Conservation (phyloP, 2,329 filamentous ascomycete genomes). For the Delphinella strobiligena region DNA sequence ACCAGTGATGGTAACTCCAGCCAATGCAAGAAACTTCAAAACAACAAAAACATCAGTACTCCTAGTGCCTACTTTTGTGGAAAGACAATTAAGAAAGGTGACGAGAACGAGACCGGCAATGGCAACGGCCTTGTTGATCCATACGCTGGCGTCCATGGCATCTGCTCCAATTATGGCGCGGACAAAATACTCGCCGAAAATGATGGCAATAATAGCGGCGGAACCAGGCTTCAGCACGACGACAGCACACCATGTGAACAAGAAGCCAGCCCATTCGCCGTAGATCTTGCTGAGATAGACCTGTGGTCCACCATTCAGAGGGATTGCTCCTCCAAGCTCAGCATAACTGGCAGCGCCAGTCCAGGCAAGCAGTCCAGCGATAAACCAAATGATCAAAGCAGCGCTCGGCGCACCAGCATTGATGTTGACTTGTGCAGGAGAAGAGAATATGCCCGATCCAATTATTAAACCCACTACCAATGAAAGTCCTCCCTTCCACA, state of each 20-base stretch:
- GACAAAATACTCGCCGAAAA: conserved; percentile 96
- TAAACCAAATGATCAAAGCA: conserved; percentile 77
- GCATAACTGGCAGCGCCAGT: conserved; percentile 92
- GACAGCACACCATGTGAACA: conserved; percentile 94
- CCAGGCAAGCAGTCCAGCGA: conserved; percentile 90
- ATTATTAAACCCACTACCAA: conserved; percentile 89
- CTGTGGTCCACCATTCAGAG: conserved; percentile 86
- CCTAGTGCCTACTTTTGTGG: conserved; percentile 74
- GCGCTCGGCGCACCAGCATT: conserved; percentile 88
- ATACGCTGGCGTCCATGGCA: conserved; percentile 64
- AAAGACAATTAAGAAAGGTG: conserved; percentile 79
- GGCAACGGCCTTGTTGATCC: conserved; percentile 85
- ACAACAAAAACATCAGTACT: conserved; percentile 94
- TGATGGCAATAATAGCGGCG: conserved; percentile 89
- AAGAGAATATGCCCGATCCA: conserved; percentile 91
- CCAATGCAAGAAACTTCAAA: conserved; percentile 81
- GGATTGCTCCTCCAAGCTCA: conserved; percentile 89
- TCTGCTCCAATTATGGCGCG: conserved; percentile 79
- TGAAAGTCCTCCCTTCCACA: conserved; percentile 83
- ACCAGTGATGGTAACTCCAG: conserved; percentile 77
- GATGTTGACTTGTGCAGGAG: conserved; percentile 80
- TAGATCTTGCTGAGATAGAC: conserved; percentile 94
- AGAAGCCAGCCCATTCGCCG: conserved; percentile 80
- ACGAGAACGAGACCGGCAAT: conserved; percentile 63
- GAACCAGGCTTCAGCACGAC: conserved; percentile 88